Evolutionary conservation across 2,329 filamentous ascomycete genomes (phyloP), one percentile per base, ranked within the genome.

Genomic region (Colletotrichum orbiculare): DNA sequence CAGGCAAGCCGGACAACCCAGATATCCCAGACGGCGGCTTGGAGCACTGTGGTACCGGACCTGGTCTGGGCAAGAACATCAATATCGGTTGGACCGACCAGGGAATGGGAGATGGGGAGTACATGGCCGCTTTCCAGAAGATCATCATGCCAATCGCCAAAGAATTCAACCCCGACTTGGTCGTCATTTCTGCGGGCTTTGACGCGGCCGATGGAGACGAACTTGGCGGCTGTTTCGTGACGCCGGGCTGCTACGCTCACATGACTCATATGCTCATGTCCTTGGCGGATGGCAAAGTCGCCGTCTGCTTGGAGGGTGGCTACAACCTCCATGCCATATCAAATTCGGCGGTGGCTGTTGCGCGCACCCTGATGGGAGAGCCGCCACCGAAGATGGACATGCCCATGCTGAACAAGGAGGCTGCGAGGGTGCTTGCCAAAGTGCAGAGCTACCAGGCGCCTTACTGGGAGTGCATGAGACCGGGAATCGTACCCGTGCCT

Each of bases 191-290:
- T 17, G 94, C 96, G 46, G 96, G 96, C 1, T 99, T 99, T 71
- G 96, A 99, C 76, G 96, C 96, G 13, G 96, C 96, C 0, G 92
- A 92, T 69, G 96, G 96, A 11, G 96, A 99, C 76, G 90, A 96
- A 73, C 85, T 99, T 2, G 96, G 96, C 54, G 93, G 92, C 38
- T 99, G 96, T 75, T 95, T 93, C 73, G 96, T 99, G 6, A 91
- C 94, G 1, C 96, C 96, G 0, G 81, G 89, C 5, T 97, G 96
- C 74, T 99, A 98, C 75, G 93, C 94, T 12, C 95, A 99, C 74
- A 98, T 99, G 96, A 98, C 96, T 13, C 94, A 97, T 74, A 97
- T 98, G 95, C 87, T 99, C 52, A 98, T 97, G 94, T 94, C 93
- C 2, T 83, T 99, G 17, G 95, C 96, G 1, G 85, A 89, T 48